Conservation (phyloP, 2,329 filamentous ascomycete genomes). For the Thelonectria discophora region DNA sequence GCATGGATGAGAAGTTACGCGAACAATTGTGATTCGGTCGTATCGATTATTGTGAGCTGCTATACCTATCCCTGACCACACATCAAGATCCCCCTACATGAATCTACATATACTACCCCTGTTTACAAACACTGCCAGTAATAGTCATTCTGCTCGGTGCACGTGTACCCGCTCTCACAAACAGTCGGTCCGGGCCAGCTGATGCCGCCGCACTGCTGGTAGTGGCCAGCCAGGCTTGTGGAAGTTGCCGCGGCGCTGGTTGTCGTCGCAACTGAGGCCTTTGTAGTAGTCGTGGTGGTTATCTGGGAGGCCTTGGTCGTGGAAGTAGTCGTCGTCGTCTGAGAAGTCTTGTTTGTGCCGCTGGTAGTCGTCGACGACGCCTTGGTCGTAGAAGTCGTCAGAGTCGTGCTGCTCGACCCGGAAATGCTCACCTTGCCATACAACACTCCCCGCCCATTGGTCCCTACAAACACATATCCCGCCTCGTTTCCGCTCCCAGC, state of each 20-base stretch:
- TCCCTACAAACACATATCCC: slow-evolving; percentile 59
- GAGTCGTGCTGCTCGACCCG: slow-evolving; percentile 3
- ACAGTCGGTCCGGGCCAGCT: slow-evolving; percentile 24
- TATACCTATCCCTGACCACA: background rate
- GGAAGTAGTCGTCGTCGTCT: background rate
- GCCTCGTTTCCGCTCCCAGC: slow-evolving; percentile 57
- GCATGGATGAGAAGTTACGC: background rate
- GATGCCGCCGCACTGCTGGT: slow-evolving; percentile 25
- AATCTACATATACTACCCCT: background rate
- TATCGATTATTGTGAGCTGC: background rate
- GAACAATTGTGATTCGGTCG: background rate
- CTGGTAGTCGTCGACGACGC: background rate
- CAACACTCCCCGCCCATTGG: slow-evolving; percentile 59
- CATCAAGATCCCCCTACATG: too few species aligned
- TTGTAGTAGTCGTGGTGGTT: background rate
- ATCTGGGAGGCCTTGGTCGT: background rate
- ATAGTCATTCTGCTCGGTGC: slow-evolving; percentile 26
- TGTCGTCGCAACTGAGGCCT: background rate
- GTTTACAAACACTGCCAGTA: slow-evolving; percentile 29
- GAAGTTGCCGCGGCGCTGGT: background rate
- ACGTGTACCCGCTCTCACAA: slow-evolving; percentile 21
- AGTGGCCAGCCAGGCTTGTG: slow-evolving; percentile 11
- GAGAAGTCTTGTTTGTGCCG: background rate
- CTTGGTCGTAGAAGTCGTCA: background rate
- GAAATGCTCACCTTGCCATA: slow-evolving; percentile 33